A percentile compares a stretch with the other conserved stretches of the same genome.
Conservation (phyloP, 139 green algal species). For the Chlamydomonas schloesseri region DNA sequence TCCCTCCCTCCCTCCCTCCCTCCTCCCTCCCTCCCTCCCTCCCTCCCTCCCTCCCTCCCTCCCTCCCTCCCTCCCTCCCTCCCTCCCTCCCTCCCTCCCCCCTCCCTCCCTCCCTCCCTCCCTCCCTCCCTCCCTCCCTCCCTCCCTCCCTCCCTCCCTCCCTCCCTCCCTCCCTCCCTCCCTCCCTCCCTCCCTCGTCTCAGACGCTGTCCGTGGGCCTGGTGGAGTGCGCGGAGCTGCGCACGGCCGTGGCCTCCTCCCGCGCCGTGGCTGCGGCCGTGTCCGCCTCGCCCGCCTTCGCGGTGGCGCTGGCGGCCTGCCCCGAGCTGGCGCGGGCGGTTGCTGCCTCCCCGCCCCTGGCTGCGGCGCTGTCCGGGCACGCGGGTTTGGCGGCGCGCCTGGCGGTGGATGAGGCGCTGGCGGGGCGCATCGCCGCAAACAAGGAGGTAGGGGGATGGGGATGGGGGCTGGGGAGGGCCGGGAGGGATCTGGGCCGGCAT, state of each 20-base stretch:
- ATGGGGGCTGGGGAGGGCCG: neutral
- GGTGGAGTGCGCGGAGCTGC: neutral
- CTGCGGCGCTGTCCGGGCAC: neutral
- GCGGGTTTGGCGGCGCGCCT: neutral
- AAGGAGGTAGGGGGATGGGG: neutral
- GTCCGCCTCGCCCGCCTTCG: neutral
- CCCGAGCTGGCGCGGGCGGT: neutral
- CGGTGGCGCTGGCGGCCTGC: conserved; percentile 9
- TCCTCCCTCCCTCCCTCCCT: too few relatives aligned
- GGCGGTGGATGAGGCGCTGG: conserved; percentile 1
- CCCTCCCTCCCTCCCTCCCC: neutral
- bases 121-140: too few relatives aligned
- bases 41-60: too few relatives aligned
- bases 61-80: too few relatives aligned
- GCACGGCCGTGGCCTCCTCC: neutral
- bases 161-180: neutral
- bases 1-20: too few relatives aligned
- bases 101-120: neutral
- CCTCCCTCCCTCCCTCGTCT: neutral
- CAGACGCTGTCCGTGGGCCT: neutral
- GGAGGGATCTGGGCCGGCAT: too few relatives aligned
- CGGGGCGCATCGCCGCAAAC: neutral
- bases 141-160: neutral
- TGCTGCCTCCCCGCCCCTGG: neutral
- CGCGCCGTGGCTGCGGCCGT: neutral